A percentile compares a stretch with the other conserved stretches of the same genome.
phyloP scores from a whole-genome alignment of 805 yeast species.

The Ogataea methanolica region DNA sequence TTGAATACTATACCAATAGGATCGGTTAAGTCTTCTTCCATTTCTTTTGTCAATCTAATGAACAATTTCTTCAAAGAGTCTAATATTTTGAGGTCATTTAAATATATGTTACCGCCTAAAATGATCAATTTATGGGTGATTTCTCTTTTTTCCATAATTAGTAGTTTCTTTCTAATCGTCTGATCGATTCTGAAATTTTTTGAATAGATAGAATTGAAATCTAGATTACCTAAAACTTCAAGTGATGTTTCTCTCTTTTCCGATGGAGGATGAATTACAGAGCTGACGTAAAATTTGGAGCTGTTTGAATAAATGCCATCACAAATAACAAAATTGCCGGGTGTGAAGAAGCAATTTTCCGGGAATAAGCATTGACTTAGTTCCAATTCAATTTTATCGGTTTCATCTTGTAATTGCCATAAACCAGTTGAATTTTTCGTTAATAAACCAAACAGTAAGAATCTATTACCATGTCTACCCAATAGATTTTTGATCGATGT shows the following conservation, averaged over 20 bases:
- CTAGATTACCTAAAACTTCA: constrained; percentile 75
- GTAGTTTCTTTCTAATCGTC: constrained; percentile 49
- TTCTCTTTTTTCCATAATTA: constrained; percentile 51
- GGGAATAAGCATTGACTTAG: constrained; percentile 58
- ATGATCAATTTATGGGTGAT: constrained; percentile 57
- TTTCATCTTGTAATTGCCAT: constrained; percentile 77
- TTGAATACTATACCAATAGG: constrained; percentile 72
- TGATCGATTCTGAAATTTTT: constrained; percentile 52
- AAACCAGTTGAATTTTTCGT: constrained; percentile 58
- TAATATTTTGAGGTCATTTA: constrained; percentile 56
- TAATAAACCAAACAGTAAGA: constrained; percentile 74
- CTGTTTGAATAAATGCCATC: constrained; percentile 81
- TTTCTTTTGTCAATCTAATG: constrained; percentile 44
- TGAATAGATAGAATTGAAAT: constrained; percentile 39
- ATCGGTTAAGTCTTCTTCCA: constrained; percentile 26
- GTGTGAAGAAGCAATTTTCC: constrained; percentile 58
- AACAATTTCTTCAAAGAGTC: constrained; percentile 67
- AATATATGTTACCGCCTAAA: constrained; percentile 68
- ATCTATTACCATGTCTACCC: constrained; percentile 77
- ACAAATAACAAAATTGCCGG: constrained; percentile 74
- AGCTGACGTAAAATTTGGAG: constrained; percentile 67
- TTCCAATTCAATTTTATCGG: constrained; percentile 69
- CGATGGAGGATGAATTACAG: constrained; percentile 83
- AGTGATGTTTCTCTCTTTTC: constrained; percentile 65
- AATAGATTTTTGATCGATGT: constrained; percentile 78